These are phyloP conservation scores for Globisporangium paddicum DNA, from an alignment of 352 stramenopile species.

Conservation along the genomic window DNA sequence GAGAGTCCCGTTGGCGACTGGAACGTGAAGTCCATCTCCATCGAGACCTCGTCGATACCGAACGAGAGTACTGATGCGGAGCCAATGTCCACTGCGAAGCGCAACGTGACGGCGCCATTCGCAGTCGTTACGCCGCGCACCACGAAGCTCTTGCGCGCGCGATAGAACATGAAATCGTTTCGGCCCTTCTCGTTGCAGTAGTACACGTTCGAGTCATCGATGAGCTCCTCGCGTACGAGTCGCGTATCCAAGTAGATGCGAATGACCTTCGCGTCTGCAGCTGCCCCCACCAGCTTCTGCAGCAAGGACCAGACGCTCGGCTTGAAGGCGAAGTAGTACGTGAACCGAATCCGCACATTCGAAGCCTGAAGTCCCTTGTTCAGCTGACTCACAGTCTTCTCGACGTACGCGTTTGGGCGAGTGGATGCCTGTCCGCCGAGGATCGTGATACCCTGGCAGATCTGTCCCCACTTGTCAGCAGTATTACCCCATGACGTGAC, in stretches of 20 bases:
- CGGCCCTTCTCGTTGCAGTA: conserved; percentile 32
- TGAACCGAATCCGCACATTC: conserved; percentile 48
- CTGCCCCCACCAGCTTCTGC: conserved; percentile 15
- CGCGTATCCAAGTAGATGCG: conserved; percentile 39
- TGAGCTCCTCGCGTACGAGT: conserved; percentile 30
- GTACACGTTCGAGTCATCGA: conserved; percentile 35
- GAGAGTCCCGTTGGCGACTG: conserved; percentile 42
- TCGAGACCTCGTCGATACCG: conserved; percentile 59
- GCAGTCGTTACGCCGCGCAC: conserved; percentile 33
- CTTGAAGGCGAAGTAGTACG: conserved; percentile 60
- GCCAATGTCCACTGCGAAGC: conserved; percentile 42
- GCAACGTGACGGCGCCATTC: conserved; percentile 22
- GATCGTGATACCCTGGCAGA: conserved; percentile 49
- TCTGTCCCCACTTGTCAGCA: conserved; percentile 35
- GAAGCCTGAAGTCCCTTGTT: conserved; percentile 27
- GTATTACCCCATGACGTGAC: conserved; percentile 34
- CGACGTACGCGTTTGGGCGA: conserved; percentile 28
- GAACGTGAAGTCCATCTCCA: conserved; percentile 55
- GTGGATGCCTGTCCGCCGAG: conserved; percentile 37
- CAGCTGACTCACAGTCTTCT: conserved; percentile 29
- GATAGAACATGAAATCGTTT: conserved; percentile 29
- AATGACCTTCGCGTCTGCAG: conserved; percentile 33
- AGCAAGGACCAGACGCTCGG: conserved; percentile 24
- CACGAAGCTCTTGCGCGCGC: conserved; percentile 30
- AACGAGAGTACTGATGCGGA: conserved; percentile 36